Percentiles rank a stretch among this genome's conserved stretches.
These are phyloP conservation scores for Aspergillus felis DNA, from an alignment of 2,329 filamentous ascomycete genomes.

Conservation along the genomic window DNA sequence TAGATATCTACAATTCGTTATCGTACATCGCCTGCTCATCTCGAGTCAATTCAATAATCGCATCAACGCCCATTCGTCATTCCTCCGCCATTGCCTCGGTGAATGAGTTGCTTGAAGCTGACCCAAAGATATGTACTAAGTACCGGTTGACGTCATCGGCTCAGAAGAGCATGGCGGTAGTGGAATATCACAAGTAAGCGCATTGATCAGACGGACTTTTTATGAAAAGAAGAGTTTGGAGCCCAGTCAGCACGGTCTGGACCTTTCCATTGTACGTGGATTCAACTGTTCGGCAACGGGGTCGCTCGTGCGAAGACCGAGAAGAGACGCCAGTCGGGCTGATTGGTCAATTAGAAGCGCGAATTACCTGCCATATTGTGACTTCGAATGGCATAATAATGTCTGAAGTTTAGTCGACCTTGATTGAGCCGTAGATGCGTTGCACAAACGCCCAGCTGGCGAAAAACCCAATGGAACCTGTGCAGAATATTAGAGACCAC, in stretches of 20 bases:
- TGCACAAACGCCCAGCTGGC: conserved; percentile 91
- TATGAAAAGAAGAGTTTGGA: too few species aligned
- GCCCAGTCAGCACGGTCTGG: too few species aligned
- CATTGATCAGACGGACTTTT: too few species aligned
- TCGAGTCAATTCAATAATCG: neutral
- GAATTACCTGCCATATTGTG: neutral
- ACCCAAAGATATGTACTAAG: neutral
- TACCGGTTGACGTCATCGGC: neutral
- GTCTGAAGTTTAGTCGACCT: conserved; percentile 69
- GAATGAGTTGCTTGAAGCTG: neutral
- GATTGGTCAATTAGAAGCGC: neutral
- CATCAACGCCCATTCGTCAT: neutral
- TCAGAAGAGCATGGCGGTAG: too few species aligned
- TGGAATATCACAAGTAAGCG: too few species aligned
- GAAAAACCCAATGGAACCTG: conserved; percentile 93
- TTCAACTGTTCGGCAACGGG: too few species aligned
- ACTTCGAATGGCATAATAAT: neutral
- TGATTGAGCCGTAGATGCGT: conserved; percentile 96
- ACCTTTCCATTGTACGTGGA: too few species aligned
- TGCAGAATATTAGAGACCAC: neutral
- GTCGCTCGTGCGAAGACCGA: neutral
- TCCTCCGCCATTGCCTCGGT: neutral
- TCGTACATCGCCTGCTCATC: neutral
- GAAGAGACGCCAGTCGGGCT: neutral
- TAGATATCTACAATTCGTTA: neutral